These are phyloP conservation scores for Lippia alba DNA, from an alignment of 305 asterid species.

Conservation along the genomic window DNA sequence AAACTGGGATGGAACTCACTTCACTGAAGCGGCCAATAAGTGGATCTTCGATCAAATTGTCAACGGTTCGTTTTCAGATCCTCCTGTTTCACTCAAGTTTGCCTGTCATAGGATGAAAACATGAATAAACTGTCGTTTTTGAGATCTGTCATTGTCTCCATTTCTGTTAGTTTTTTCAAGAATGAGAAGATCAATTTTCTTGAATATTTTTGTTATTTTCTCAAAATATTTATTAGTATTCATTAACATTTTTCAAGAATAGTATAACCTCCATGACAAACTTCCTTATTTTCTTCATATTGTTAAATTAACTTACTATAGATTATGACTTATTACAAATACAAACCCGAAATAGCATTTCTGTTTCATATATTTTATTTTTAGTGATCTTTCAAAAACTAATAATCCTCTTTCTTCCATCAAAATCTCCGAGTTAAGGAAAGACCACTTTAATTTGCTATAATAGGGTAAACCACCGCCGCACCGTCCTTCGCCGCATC, in stretches of 20 bases:
- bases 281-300: not conserved
- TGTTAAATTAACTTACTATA: not conserved
- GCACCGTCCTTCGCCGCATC: conserved; percentile 24
- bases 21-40: conserved; percentile 77
- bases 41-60: conserved; percentile 66
- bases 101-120: conserved; percentile 56
- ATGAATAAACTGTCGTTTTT: conserved; percentile 13
- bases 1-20: conserved; percentile 86
- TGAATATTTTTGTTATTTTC: no score
- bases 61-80: conserved; percentile 73
- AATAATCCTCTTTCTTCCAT: not conserved
- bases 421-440: not conserved
- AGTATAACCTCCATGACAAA: no score
- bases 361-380: not conserved
- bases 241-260: no score
- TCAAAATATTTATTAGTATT: no score
- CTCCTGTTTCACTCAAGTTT: conserved; percentile 52
- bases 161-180: not conserved
- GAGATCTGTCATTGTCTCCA: not conserved
- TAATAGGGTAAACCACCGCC: conserved; percentile 12
- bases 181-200: not conserved
- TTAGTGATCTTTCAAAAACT: conserved; percentile 6
- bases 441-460: not conserved
- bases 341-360: not conserved
- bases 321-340: no score